A percentile compares a stretch with the other conserved stretches of the same genome.
Evolutionary conservation across 2,329 filamentous ascomycete species (phyloP).

Genomic region (Pseudogymnoascus destructans): DNA sequence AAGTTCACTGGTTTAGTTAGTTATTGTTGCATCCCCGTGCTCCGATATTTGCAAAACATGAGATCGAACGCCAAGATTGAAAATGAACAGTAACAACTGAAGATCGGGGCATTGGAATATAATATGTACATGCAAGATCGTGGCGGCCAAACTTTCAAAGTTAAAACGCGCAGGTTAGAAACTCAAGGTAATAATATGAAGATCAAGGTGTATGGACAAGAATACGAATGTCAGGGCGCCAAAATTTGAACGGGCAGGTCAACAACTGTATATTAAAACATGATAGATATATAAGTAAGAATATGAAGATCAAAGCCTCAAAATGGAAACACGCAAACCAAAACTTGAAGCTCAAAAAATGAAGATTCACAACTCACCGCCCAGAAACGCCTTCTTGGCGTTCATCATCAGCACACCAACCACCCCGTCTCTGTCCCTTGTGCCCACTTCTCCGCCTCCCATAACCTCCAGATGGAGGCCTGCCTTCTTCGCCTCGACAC

Average conservation of each 20-base stretch:
- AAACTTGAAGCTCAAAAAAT: neutral
- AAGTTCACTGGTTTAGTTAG: neutral
- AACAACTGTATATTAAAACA: neutral
- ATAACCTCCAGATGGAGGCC: neutral
- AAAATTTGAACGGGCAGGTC: neutral
- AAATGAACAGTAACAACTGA: neutral
- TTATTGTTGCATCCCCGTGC: neutral
- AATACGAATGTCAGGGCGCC: neutral
- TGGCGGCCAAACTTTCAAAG: neutral
- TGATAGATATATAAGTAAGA: neutral
- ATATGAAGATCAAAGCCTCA: neutral
- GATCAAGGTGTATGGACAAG: neutral
- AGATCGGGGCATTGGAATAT: neutral
- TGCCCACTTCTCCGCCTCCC: neutral
- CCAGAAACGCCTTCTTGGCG: neutral
- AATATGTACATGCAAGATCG: neutral
- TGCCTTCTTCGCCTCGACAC: neutral
- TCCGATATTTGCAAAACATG: neutral
- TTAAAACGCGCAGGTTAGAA: neutral
- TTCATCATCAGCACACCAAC: neutral
- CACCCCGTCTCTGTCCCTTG: neutral
- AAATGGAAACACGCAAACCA: neutral
- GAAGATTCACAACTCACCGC: neutral
- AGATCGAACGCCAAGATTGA: neutral
- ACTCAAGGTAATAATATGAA: neutral